Conservation (phyloP, 2,329 filamentous ascomycete species). For the Aspergillus novoparasiticus region DNA sequence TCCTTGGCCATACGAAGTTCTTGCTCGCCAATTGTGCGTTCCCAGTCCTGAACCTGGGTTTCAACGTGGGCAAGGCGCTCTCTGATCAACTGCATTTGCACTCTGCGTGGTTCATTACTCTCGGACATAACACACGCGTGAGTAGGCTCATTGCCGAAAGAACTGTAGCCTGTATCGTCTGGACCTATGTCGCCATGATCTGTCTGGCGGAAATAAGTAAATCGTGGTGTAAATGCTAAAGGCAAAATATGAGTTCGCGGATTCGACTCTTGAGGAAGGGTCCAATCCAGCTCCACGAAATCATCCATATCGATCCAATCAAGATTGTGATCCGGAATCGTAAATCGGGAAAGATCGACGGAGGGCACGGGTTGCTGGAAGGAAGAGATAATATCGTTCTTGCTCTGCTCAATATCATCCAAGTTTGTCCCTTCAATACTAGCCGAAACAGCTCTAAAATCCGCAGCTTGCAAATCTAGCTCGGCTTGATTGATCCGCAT, state of each 20-base stretch:
- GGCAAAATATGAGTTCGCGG: conserved; percentile 94
- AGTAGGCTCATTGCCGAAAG: conserved; percentile 89
- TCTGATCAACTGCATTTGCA: conserved; percentile 84
- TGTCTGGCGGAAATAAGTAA: conserved; percentile 96
- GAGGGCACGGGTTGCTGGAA: conserved; percentile 56
- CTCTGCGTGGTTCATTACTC: conserved; percentile 82
- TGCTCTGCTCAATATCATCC: conserved; percentile 67
- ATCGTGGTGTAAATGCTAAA: conserved; percentile 85
- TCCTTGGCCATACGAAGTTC: conserved; percentile 65
- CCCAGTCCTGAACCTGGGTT: conserved; percentile 75
- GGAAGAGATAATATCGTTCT: conserved; percentile 61
- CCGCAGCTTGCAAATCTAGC: conserved; percentile 85
- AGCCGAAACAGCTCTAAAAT: conserved; percentile 90
- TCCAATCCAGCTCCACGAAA: conserved; percentile 97
- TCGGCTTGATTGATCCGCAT: conserved; percentile 97
- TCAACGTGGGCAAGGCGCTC: conserved; percentile 77
- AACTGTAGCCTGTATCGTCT: conserved; percentile 78
- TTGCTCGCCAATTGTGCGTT: conserved; percentile 71
- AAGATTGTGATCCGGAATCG: conserved; percentile 91
- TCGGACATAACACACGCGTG: conserved; percentile 95
- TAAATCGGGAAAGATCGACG: conserved; percentile 79
- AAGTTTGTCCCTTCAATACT: conserved; percentile 79
- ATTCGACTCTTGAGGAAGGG: conserved; percentile 83
- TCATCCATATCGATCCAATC: conserved; percentile 99
- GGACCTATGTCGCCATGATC: conserved; percentile 78